Evolutionary conservation across 2,329 filamentous ascomycete genomes (phyloP), one percentile per base, ranked within the genome.

Genomic region (Didymella pomorum): DNA sequence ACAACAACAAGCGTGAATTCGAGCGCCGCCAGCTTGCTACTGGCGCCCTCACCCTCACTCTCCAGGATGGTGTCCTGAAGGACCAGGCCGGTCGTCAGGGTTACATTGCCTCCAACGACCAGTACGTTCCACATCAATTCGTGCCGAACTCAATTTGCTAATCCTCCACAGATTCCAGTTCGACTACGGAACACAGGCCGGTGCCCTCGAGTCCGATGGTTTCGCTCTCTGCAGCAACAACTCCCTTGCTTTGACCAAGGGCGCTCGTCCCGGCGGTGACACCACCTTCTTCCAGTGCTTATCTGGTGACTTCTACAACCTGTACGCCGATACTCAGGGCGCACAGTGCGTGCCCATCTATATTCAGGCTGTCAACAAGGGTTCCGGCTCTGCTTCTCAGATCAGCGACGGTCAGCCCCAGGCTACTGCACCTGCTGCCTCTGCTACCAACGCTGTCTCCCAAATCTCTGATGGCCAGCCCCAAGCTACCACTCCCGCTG

Each of bases 51-150:
- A 83, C 84, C 18, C 74, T 92, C 58, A 84, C 79, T 11, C 85
- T 96, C 43, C 67, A 80, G 28, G 79, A 88, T 56, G 87, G 90
- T 60, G 75, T 88, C 37, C 81, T 94, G 57, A 86, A 78, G 35
- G 92, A 96, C 66, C 78, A 82, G 39, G 75, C 87, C 61, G 83
- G 81, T 47, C 89, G 92, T 62, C 91, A 83, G 37, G 92, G 90
- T 5, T 93, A 93, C 79, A 91, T 96, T 68, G 91, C 89, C 14
- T 80, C 85, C 75, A 95, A 94, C 84, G 86, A 84, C 76, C 92
- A 96, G 79, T 76, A 63, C 50, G 71, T 59, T 28, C 25, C 26
- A 11, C 21, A 35, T 5, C 4, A 7, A 2, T n/a, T n/a, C 2
- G 11, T 23, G 2, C 18, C 2, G 26, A 20, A 3, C 12, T 29